phyloP scores from a whole-genome alignment of 208 protist genomes.

The Trichomonas tenax region DNA sequence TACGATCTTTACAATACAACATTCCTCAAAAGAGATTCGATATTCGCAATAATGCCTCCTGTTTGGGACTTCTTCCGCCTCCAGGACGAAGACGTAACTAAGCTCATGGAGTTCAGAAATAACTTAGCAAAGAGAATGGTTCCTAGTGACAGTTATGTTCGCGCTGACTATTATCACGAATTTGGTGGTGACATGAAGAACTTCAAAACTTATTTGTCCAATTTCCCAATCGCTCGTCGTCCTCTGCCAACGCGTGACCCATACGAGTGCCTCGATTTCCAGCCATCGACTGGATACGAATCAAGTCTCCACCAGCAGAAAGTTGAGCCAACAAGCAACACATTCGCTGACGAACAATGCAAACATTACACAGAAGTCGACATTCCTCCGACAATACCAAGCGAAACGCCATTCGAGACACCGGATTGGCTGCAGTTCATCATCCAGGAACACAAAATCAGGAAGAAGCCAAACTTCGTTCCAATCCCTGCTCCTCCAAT shows the following conservation, averaged over 20 bases:
- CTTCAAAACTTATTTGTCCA: not conserved
- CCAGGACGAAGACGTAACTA: not conserved
- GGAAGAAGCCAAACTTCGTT: not conserved
- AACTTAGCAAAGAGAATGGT: not conserved
- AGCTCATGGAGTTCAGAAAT: not conserved
- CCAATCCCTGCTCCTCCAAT: not conserved
- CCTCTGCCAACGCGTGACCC: not conserved
- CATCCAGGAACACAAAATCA: not conserved
- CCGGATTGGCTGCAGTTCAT: not conserved
- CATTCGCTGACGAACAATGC: not conserved
- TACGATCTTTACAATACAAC: not conserved
- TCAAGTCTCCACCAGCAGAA: not conserved
- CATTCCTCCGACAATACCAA: not conserved
- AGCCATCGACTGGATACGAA: not conserved
- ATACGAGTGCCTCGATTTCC: not conserved
- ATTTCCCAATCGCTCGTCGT: not conserved
- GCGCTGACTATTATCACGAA: not conserved
- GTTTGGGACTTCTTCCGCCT: not conserved
- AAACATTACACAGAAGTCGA: not conserved
- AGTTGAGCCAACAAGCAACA: not conserved
- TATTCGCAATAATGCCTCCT: not conserved
- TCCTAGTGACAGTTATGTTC: not conserved
- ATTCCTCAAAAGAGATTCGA: not conserved
- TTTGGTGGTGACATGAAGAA: not conserved
- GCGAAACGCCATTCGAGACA: not conserved